phyloP scores from a whole-genome alignment of 352 stramenopile genomes.

The Phytophthora niederhauseri region DNA sequence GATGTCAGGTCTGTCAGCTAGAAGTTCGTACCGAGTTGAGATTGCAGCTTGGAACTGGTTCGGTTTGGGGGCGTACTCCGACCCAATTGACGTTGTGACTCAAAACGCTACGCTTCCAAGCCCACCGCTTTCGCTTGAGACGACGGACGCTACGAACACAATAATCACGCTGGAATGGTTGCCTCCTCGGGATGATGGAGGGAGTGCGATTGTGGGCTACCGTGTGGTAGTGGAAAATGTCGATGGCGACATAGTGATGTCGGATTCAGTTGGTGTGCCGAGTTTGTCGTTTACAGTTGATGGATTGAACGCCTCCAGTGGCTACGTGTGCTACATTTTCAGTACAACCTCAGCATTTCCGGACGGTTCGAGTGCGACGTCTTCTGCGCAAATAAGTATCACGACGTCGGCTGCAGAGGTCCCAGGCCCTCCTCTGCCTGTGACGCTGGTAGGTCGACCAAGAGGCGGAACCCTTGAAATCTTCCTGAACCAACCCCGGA shows the following conservation, averaged over 20 bases:
- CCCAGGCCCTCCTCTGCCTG: constrained; percentile 21
- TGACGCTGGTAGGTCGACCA: constrained; percentile 23
- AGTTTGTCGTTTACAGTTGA: constrained; percentile 18
- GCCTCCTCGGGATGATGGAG: constrained; percentile 43
- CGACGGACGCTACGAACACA: constrained; percentile 16
- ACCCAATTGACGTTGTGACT: constrained; percentile 31
- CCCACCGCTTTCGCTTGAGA: constrained; percentile 24
- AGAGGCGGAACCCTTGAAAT: constrained; percentile 47
- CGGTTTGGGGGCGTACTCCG: constrained; percentile 45
- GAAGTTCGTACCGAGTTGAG: constrained; percentile 42
- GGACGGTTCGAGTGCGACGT: constrained; percentile 5
- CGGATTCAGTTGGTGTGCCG: not conserved
- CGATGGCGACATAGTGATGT: constrained; percentile 3
- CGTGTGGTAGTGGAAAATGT: constrained; percentile 21
- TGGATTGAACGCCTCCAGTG: constrained; percentile 41
- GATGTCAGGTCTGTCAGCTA: constrained; percentile 41
- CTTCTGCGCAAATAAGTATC: constrained; percentile 24
- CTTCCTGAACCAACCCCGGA: constrained; percentile 27
- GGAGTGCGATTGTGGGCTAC: constrained; percentile 29
- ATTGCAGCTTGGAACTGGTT: constrained; percentile 59
- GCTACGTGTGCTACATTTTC: constrained; percentile 40
- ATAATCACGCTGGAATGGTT: constrained; percentile 44
- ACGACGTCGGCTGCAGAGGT: constrained; percentile 28
- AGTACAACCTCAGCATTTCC: constrained; percentile 35
- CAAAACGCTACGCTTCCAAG: constrained; percentile 38